Conservation (phyloP, 1,284 basidiomycete genomes). For the Irpex sp. region DNA sequence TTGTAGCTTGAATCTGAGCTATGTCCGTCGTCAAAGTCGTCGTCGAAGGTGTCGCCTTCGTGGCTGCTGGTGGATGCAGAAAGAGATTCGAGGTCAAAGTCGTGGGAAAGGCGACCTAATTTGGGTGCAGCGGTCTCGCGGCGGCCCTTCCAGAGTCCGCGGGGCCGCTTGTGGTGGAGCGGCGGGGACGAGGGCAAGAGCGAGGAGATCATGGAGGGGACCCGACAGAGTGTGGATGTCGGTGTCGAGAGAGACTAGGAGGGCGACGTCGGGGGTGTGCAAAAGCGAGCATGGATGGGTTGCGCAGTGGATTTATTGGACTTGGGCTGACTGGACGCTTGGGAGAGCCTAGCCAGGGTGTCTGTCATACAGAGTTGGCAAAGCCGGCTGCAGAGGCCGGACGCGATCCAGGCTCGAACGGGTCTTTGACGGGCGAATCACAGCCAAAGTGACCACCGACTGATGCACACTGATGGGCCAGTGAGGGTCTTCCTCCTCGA, state of each 20-base stretch:
- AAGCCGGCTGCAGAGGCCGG: background rate
- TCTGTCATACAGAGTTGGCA: background rate
- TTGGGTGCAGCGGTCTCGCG: constrained; percentile 21
- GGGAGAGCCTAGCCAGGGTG: constrained; percentile 5
- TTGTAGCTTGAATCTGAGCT: constrained; percentile 23
- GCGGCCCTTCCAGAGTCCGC: constrained; percentile 50
- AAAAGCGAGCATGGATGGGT: constrained; percentile 10
- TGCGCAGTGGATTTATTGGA: constrained; percentile 10
- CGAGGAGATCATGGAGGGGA: background rate
- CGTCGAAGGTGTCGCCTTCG: constrained; percentile 11
- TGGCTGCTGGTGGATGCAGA: background rate
- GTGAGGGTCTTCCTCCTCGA: no score
- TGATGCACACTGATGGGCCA: no score
- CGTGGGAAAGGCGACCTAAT: constrained; percentile 28
- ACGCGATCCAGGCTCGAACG: background rate
- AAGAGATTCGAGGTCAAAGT: constrained; percentile 18
- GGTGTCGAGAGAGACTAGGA: background rate
- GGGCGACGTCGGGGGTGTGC: constrained; percentile 4
- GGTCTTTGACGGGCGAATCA: background rate
- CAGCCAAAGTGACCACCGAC: no score
- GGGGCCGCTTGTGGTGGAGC: constrained; percentile 31
- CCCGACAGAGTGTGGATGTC: background rate
- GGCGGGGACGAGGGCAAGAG: background rate
- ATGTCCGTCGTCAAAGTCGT: constrained; percentile 30
- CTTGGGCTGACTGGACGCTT: background rate